These are phyloP conservation scores for Mucuna pruriens DNA, from an alignment of 306 rosid genomes.

Conservation along the genomic window DNA sequence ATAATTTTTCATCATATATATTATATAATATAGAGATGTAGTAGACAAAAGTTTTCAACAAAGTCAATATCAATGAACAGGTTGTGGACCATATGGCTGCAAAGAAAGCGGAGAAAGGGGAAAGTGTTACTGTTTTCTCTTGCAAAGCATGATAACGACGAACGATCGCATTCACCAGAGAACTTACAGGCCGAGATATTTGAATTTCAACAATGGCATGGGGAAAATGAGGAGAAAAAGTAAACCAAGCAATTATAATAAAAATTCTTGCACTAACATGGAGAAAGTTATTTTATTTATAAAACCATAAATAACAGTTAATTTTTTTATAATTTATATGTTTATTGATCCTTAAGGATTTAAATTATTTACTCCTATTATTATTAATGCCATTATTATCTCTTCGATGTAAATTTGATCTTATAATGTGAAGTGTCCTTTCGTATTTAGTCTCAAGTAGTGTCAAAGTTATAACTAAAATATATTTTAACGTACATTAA, in stretches of 20 bases:
- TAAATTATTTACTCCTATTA: not conserved
- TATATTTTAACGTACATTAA: not conserved
- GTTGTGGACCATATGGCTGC: slow-evolving; percentile 43
- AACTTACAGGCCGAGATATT: not conserved
- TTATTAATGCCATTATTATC: not conserved
- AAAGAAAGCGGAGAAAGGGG: slow-evolving; percentile 37
- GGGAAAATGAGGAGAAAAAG: not conserved
- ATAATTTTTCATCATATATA: not conserved
- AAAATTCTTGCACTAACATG: not conserved
- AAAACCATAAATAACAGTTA: not conserved
- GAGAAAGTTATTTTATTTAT: not conserved
- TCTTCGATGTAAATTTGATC: not conserved
- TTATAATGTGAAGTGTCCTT: not conserved
- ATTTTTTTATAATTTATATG: not conserved
- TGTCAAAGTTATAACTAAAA: not conserved
- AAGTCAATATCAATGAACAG: slow-evolving; percentile 53
- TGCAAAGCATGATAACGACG: slow-evolving; percentile 31
- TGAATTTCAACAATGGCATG: slow-evolving; percentile 24
- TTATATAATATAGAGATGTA: not conserved
- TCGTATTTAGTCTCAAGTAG: not conserved
- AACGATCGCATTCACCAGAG: slow-evolving; percentile 3
- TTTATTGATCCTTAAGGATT: not conserved
- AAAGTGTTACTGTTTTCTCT: slow-evolving; percentile 34
- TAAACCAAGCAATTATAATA: not conserved
- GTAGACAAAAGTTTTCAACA: slow-evolving; percentile 21